phyloP scores from a whole-genome alignment of 2,329 filamentous ascomycete genomes.

The Furcasterigmium sp. region DNA sequence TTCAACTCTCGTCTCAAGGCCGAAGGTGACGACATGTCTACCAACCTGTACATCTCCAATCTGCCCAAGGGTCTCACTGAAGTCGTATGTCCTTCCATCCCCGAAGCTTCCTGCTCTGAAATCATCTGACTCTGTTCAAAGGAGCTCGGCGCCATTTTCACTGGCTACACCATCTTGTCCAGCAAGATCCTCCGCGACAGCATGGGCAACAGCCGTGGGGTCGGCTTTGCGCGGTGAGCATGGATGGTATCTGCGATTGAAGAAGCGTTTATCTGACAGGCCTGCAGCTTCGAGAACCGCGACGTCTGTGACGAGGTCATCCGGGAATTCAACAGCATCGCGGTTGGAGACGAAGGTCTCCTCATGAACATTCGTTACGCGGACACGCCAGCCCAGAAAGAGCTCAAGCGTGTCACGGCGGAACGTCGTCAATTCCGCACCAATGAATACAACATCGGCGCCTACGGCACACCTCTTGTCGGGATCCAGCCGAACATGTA shows the following conservation, averaged over 20 bases:
- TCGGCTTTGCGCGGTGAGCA: slow-evolving; percentile 88
- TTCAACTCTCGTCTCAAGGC: slow-evolving; percentile 98
- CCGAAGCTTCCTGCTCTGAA: neutral
- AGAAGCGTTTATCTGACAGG: slow-evolving; percentile 19
- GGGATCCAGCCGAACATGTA: slow-evolving; percentile 48
- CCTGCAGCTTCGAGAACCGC: slow-evolving; percentile 74
- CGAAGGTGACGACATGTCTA: slow-evolving; percentile 81
- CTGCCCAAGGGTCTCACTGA: slow-evolving; percentile 89
- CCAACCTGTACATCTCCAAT: slow-evolving; percentile 97
- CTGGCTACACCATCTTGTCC: slow-evolving; percentile 78
- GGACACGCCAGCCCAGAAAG: slow-evolving; percentile 93
- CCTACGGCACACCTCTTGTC: slow-evolving; percentile 59
- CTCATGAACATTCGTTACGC: slow-evolving; percentile 93
- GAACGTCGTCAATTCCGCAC: slow-evolving; percentile 94
- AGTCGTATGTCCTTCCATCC: slow-evolving; percentile 52
- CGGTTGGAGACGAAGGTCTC: slow-evolving; percentile 71
- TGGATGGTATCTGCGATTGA: slow-evolving; percentile 1
- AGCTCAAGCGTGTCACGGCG: slow-evolving; percentile 91
- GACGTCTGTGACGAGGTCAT: slow-evolving; percentile 90
- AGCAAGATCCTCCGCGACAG: slow-evolving; percentile 92
- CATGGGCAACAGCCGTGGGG: slow-evolving; percentile 89
- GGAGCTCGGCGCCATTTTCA: slow-evolving; percentile 75
- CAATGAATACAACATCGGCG: slow-evolving; percentile 83
- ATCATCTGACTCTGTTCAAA: slow-evolving; percentile 21
- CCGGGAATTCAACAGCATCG: slow-evolving; percentile 74